Conservation (phyloP, 225 moss, liverwort and hornwort genomes). For the Physcomitrium patens region DNA sequence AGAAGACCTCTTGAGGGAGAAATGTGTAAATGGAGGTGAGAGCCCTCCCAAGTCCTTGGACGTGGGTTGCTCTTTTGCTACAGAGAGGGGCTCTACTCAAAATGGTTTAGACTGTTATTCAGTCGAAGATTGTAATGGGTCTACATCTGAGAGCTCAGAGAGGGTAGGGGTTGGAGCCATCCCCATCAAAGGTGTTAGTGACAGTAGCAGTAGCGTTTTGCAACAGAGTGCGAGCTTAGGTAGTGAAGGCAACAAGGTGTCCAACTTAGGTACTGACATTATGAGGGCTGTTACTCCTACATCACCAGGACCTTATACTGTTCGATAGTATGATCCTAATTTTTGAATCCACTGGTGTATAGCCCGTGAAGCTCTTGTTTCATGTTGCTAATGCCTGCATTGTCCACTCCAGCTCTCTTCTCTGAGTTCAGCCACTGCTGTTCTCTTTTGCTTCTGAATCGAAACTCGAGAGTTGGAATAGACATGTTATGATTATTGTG, state of each 20-base stretch:
- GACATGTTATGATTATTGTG: no score
- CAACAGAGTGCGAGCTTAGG: slow-evolving; percentile 68
- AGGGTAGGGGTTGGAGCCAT: slow-evolving; percentile 40
- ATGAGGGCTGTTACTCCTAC: slow-evolving; percentile 80
- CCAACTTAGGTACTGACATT: slow-evolving; percentile 70
- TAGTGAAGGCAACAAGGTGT: slow-evolving; percentile 85
- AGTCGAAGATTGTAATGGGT: slow-evolving; percentile 65
- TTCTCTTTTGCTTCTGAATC: slow-evolving; percentile 22
- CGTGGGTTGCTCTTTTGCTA: slow-evolving; percentile 36
- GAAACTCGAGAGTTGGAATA: background rate
- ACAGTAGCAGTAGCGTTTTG: slow-evolving; percentile 24
- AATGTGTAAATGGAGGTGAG: slow-evolving; percentile 57
- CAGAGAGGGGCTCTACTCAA: slow-evolving; percentile 47
- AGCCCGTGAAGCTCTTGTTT: slow-evolving; percentile 40
- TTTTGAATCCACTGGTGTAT: slow-evolving; percentile 45
- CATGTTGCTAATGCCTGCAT: slow-evolving; percentile 14
- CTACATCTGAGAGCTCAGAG: slow-evolving; percentile 58
- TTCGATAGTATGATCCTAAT: slow-evolving; percentile 74
- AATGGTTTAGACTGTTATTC: slow-evolving; percentile 51
- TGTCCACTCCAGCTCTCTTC: slow-evolving; percentile 14
- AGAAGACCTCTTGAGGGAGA: slow-evolving; percentile 33
- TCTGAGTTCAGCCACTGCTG: background rate
- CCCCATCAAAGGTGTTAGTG: slow-evolving; percentile 31
- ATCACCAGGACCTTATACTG: slow-evolving; percentile 86
- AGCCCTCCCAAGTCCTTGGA: slow-evolving; percentile 47